Conservation (phyloP, 768 basidiomycete genomes). For the Lentinula raphanica region DNA sequence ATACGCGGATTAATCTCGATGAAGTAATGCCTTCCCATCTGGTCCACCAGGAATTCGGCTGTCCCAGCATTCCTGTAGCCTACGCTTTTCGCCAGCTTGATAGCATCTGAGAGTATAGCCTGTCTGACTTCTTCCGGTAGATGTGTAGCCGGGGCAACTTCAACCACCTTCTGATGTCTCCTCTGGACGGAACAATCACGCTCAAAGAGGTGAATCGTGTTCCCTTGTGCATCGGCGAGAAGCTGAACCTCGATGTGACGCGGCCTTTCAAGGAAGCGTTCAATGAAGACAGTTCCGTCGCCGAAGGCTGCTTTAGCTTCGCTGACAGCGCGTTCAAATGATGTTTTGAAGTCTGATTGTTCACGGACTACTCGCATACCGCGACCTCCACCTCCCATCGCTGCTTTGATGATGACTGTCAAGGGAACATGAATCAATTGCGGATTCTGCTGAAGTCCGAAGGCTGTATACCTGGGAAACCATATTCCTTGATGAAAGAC, state of each 20-base stretch:
- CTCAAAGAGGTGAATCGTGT: constrained; percentile 97
- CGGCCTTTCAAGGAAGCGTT: constrained; percentile 93
- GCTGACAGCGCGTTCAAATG: constrained; percentile 88
- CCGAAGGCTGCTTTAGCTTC: constrained; percentile 98
- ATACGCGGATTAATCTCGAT: constrained; percentile 99
- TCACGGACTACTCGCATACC: constrained; percentile 99
- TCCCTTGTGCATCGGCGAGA: constrained; percentile 85
- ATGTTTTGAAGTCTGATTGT: constrained; percentile 82
- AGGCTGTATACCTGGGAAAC: constrained; percentile 75
- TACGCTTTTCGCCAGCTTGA: constrained; percentile 91
- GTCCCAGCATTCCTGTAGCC: constrained; percentile 97
- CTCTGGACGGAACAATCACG: constrained; percentile 99
- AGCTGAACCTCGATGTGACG: constrained; percentile 98
- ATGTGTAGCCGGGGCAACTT: constrained; percentile 95
- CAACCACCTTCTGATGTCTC: constrained; percentile 98
- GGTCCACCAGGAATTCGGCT: constrained; percentile 97
- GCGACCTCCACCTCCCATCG: constrained; percentile 97
- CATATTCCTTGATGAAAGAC: constrained; percentile 90
- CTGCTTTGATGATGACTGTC: constrained; percentile 96
- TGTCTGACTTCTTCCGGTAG: constrained; percentile 87
- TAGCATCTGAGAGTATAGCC: constrained; percentile 84
- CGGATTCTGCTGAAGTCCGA: neutral
- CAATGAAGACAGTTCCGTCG: constrained; percentile 98
- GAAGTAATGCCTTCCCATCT: constrained; percentile 95
- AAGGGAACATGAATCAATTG: neutral